phyloP scores from a whole-genome alignment of 2,329 filamentous ascomycete species.

The Colletotrichum theobromicola region DNA sequence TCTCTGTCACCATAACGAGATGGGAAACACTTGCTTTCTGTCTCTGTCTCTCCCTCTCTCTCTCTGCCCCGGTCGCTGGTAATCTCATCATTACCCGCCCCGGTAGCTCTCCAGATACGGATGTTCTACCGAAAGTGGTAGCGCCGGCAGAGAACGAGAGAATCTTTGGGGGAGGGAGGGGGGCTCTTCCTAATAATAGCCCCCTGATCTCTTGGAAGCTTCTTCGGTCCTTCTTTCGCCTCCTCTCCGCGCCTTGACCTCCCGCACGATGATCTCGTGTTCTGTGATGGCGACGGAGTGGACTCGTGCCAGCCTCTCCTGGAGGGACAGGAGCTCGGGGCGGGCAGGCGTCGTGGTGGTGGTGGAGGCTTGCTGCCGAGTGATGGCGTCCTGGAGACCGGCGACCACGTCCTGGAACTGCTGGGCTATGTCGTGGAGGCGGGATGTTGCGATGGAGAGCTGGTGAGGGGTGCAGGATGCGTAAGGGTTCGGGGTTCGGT shows the following conservation, averaged over 20 bases:
- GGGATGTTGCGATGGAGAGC: neutral
- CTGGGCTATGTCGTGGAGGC: neutral
- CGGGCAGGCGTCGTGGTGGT: neutral
- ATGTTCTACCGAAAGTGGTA: neutral
- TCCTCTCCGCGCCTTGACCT: neutral
- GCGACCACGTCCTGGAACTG: slow-evolving; percentile 40
- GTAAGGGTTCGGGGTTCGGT: neutral
- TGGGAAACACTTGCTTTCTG: neutral
- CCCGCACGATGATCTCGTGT: neutral
- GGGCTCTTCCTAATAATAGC: neutral
- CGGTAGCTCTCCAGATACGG: neutral
- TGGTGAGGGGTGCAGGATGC: neutral
- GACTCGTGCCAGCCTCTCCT: neutral
- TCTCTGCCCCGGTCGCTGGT: neutral
- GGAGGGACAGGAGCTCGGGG: neutral
- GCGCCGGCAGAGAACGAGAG: neutral
- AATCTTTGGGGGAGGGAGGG: neutral
- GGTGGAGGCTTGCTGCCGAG: neutral
- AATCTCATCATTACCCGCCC: neutral
- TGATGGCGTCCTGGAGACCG: slow-evolving; percentile 28
- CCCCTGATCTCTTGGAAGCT: neutral
- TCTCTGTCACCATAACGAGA: neutral
- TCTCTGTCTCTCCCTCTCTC: too few relatives aligned
- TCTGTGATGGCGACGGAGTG: neutral
- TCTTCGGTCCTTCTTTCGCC: neutral